Evolutionary conservation across 805 yeast genomes (phyloP).

Genomic region (Sungouiozyma ichnusensis): DNA sequence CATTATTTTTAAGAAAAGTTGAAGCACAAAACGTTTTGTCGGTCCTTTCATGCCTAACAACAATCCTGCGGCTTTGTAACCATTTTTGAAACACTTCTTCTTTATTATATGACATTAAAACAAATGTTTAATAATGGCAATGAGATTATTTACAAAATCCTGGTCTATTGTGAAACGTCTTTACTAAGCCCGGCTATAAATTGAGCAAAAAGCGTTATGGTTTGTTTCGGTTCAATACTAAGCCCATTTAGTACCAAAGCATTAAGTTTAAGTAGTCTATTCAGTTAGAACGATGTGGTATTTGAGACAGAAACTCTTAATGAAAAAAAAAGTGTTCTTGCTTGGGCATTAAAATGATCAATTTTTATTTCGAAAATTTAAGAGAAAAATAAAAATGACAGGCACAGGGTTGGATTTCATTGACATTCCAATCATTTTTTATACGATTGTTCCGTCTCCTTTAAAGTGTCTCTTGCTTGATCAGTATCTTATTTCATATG

Average conservation of each 20-base stretch:
- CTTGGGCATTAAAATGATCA: not conserved
- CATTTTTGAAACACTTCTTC: not conserved
- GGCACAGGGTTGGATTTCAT: not conserved
- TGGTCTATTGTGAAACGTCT: no score
- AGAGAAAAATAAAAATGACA: not conserved
- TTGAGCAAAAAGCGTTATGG: no score
- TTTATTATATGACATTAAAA: not conserved
- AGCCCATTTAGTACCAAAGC: not conserved
- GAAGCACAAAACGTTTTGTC: not conserved
- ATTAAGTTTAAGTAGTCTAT: no score
- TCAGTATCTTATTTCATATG: constrained; percentile 68
- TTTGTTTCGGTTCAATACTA: no score
- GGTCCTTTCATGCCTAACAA: not conserved
- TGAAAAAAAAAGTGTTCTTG: no score
- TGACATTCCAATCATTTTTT: not conserved
- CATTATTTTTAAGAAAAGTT: constrained; percentile 1
- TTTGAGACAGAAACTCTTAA: no score
- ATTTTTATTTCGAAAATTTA: not conserved
- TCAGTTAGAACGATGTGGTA: no score
- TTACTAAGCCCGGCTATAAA: no score
- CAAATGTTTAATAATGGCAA: no score
- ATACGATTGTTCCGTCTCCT: no score
- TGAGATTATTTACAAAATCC: no score
- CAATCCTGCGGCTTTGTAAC: not conserved
- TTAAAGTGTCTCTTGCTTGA: no score